These are phyloP conservation scores for Fusarium gaditjirri DNA, from an alignment of 2,329 filamentous ascomycete genomes.

Conservation along the genomic window DNA sequence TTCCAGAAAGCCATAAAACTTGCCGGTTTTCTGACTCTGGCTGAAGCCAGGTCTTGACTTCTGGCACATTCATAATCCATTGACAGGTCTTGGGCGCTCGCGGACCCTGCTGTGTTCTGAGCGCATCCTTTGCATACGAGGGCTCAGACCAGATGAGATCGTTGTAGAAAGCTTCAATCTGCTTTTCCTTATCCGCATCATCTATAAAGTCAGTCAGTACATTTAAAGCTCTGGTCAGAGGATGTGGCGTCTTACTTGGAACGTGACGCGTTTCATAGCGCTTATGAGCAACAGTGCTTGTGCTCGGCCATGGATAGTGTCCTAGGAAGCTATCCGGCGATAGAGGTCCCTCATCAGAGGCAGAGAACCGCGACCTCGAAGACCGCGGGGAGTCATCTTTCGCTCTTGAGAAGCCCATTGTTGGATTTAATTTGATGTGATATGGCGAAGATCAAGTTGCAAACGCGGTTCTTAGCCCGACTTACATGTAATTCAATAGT, in stretches of 20 bases:
- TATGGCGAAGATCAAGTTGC: constrained; percentile 5
- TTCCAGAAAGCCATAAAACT: constrained; percentile 19
- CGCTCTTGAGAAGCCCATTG: constrained; percentile 7
- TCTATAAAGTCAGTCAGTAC: constrained; percentile 20
- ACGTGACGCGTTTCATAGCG: constrained; percentile 19
- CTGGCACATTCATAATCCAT: constrained; percentile 20
- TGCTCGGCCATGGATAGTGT: constrained; percentile 31
- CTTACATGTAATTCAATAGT: constrained; percentile 14
- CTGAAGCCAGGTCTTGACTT: constrained; percentile 13
- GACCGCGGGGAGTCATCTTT: constrained; percentile 24
- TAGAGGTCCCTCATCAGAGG: constrained; percentile 18
- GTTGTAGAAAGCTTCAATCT: constrained; percentile 21
- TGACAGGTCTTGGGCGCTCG: constrained; percentile 19
- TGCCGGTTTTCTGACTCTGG: constrained; percentile 5
- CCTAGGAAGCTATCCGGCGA: constrained; percentile 28
- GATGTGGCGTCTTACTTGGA: constrained; percentile 8
- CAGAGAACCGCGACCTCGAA: constrained; percentile 21
- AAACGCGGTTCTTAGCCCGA: background rate
- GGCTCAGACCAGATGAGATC: constrained; percentile 27
- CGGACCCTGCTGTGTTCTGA: constrained; percentile 21
- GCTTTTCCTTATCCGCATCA: constrained; percentile 12
- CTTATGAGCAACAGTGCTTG: constrained; percentile 24
- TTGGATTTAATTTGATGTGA: background rate
- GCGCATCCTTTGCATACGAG: constrained; percentile 18
- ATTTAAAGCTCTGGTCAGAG: background rate